A percentile compares a stretch with the other conserved stretches of the same genome.
These are phyloP conservation scores for Corrigiola litoralis DNA, from an alignment of 179 eudicot genomes.

Conservation along the genomic window DNA sequence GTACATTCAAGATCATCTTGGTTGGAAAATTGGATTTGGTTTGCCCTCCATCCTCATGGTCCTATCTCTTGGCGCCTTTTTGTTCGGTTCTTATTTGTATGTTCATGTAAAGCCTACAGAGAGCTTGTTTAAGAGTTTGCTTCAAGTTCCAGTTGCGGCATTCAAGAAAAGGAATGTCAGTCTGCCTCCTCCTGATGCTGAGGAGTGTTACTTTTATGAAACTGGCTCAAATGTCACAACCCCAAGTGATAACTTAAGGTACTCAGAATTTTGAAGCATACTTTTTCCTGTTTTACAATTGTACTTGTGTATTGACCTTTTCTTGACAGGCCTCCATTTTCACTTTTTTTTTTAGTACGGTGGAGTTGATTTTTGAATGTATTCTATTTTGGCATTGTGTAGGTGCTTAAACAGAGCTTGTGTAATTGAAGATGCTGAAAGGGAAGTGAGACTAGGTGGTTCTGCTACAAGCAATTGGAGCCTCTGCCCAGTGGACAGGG, in stretches of 20 bases:
- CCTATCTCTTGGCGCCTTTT: slow-evolving; percentile 33
- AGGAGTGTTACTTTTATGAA: slow-evolving; percentile 16
- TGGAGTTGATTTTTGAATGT: not conserved
- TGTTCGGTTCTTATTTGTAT: slow-evolving; percentile 47
- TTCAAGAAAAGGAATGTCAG: slow-evolving; percentile 27
- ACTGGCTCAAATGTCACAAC: slow-evolving; percentile 21
- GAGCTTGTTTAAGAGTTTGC: slow-evolving; percentile 37
- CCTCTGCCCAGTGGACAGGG: slow-evolving; percentile 53
- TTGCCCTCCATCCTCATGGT: slow-evolving; percentile 49
- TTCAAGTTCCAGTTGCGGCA: slow-evolving; percentile 49
- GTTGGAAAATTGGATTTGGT: slow-evolving; percentile 64
- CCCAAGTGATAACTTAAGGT: slow-evolving; percentile 31
- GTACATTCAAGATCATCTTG: slow-evolving; percentile 54
- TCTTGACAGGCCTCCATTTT: too few relatives aligned
- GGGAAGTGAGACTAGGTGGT: slow-evolving; percentile 32
- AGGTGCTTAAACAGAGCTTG: slow-evolving; percentile 70
- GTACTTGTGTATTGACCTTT: not conserved
- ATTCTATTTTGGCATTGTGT: not conserved
- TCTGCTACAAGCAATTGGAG: slow-evolving; percentile 27
- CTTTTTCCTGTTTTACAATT: not conserved
- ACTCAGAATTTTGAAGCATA: not conserved
- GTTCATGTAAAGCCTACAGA: slow-evolving; percentile 35
- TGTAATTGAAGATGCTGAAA: slow-evolving; percentile 25
- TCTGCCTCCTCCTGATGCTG: slow-evolving; percentile 7
- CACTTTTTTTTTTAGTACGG: not conserved